A percentile compares a stretch with the other conserved stretches of the same genome.
Evolutionary conservation across 306 rosid species (phyloP).

Genomic region (Vigna trinervia): DNA sequence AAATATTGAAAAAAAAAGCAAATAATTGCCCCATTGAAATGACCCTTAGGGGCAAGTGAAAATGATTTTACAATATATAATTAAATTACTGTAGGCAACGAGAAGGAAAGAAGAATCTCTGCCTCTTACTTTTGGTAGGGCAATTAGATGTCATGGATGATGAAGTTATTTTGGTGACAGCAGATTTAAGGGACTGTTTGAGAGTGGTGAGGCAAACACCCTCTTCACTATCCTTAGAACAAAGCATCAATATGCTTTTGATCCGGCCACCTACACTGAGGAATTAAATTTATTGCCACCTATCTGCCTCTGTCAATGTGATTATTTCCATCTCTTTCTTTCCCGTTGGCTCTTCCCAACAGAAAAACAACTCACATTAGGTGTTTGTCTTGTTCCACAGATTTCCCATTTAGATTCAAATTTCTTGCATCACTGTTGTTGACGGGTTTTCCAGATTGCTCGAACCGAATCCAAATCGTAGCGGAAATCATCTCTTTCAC

Average conservation of each 20-base stretch:
- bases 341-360: no score
- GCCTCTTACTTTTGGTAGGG: conserved; percentile 91
- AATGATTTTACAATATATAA: neutral
- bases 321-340: no score
- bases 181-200: conserved; percentile 78
- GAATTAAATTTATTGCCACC: no score
- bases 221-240: conserved; percentile 67
- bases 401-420: no score
- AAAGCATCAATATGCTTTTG: conserved; percentile 73
- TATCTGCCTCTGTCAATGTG: no score
- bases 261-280: conserved; percentile 81
- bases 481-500: no score
- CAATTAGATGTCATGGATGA: conserved; percentile 59
- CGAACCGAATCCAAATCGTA: no score
- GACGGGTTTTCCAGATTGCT: no score
- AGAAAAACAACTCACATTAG: no score
- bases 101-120: conserved; percentile 92
- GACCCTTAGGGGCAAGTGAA: conserved; percentile 19
- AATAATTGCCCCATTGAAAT: conserved; percentile 31
- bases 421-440: no score
- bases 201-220: conserved; percentile 65
- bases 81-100: conserved; percentile 48
- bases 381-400: no score
- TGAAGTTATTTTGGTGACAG: conserved; percentile 66
- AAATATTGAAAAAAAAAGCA: conserved; percentile 40